Conservation (phyloP, 169 alveolate genomes). For the Cyclospora cayetanensis region DNA sequence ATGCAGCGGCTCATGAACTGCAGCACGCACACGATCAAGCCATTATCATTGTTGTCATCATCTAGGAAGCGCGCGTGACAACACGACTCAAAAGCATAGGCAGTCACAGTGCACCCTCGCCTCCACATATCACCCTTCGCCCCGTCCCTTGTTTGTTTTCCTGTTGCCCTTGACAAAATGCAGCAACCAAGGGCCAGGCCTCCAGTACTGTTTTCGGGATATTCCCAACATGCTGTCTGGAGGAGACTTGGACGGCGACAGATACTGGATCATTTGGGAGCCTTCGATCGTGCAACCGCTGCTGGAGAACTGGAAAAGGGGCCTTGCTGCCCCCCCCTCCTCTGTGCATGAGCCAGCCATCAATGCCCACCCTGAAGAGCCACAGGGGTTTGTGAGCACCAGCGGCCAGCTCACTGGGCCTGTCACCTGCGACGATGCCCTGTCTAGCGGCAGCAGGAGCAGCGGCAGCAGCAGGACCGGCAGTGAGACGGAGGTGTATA, state of each 20-base stretch:
- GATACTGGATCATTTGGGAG: constrained; percentile 83
- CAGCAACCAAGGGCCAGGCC: neutral
- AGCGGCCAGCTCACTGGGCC: constrained; percentile 2
- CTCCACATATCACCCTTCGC: no score
- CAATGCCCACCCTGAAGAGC: no score
- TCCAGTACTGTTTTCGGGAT: constrained; percentile 78
- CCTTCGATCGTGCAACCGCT: constrained; percentile 12
- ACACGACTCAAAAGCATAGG: no score
- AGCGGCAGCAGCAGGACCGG: constrained; percentile 14
- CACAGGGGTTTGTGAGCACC: neutral
- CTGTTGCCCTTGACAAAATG: no score
- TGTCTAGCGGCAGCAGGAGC: constrained; percentile 27
- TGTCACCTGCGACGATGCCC: no score
- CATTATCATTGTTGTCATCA: no score
- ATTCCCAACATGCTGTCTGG: constrained; percentile 81
- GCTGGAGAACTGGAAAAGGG: neutral
- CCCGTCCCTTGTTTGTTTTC: no score
- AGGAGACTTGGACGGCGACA: constrained; percentile 90
- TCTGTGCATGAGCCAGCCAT: constrained; percentile 47
- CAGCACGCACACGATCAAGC: no score
- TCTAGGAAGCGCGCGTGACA: no score
- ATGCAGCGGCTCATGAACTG: no score
- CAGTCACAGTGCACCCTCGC: no score
- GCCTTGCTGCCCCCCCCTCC: constrained; percentile 49
- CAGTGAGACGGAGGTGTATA: neutral